Conservation (phyloP, 73 alveolate species). For the Breviolum minutum region DNA sequence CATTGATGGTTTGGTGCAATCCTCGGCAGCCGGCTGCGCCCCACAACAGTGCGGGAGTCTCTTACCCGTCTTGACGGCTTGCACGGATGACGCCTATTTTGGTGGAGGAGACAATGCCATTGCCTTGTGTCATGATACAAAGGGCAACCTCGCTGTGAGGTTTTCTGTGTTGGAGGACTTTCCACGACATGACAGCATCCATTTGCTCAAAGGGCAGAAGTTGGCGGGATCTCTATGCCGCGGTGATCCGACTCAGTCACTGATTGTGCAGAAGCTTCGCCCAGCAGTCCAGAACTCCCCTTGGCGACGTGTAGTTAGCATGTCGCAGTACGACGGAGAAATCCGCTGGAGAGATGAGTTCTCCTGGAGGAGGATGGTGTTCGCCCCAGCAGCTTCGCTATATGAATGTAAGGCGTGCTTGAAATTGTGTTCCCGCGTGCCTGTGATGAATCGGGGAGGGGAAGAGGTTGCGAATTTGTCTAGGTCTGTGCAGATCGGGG, state of each 20-base stretch:
- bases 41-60: conserved; percentile 32
- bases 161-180: conserved; percentile 42
- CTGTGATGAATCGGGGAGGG: neutral
- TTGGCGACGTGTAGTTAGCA: conserved; percentile 1
- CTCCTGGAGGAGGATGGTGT: conserved; percentile 27
- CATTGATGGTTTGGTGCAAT: too few relatives aligned
- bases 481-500: conserved; percentile 41
- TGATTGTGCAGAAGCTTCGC: conserved; percentile 32
- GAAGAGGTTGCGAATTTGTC: conserved; percentile 20
- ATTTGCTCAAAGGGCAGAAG: neutral
- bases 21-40: too few relatives aligned
- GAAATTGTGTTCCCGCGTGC: neutral
- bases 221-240: conserved; percentile 27
- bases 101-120: conserved; percentile 48
- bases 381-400: conserved; percentile 32
- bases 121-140: neutral
- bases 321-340: neutral
- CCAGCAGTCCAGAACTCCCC: neutral
- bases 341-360: conserved; percentile 43
- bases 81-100: too few relatives aligned
- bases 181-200: neutral
- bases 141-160: conserved; percentile 48
- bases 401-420: conserved; percentile 10
- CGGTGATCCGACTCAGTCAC: conserved; percentile 16
- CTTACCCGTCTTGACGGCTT: neutral